phyloP scores from a whole-genome alignment of 441 rosid species.

The Syzygium malaccense region DNA sequence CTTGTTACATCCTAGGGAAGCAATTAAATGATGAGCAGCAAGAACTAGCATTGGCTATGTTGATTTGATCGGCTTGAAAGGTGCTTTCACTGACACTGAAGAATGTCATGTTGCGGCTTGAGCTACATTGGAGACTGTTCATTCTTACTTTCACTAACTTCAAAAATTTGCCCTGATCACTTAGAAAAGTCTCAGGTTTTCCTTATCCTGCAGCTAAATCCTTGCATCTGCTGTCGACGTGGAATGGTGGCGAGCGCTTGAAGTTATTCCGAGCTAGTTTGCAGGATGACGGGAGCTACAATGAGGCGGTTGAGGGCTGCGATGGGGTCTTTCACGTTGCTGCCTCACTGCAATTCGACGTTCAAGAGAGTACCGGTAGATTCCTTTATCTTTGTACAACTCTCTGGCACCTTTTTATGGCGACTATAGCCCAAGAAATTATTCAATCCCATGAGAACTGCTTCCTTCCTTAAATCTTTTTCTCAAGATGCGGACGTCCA shows the following conservation, averaged over 20 bases:
- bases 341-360: constrained; percentile 63
- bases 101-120: not conserved
- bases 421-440: not conserved
- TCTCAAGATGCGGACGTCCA: constrained; percentile 39
- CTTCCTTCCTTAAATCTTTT: not conserved
- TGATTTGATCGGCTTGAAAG: not conserved
- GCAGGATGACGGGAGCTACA: constrained; percentile 65
- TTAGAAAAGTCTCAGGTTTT: not conserved
- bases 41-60: not conserved
- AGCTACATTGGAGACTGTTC: not conserved
- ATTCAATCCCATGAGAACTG: not conserved
- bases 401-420: not conserved
- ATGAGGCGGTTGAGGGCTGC: constrained; percentile 67
- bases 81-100: not conserved
- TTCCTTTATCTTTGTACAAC: not conserved
- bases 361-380: constrained; percentile 6
- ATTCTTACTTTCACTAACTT: not conserved
- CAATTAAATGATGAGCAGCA: not conserved
- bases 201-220: constrained; percentile 35
- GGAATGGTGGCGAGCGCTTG: constrained; percentile 39
- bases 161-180: not conserved
- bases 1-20: not conserved
- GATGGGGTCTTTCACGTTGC: constrained; percentile 88
- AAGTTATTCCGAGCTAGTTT: constrained; percentile 68
- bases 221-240: constrained; percentile 23